Evolutionary conservation across 2,329 filamentous ascomycete species (phyloP), one percentile per base, ranked within the genome.

Genomic region (Tolypocladium tropicale): DNA sequence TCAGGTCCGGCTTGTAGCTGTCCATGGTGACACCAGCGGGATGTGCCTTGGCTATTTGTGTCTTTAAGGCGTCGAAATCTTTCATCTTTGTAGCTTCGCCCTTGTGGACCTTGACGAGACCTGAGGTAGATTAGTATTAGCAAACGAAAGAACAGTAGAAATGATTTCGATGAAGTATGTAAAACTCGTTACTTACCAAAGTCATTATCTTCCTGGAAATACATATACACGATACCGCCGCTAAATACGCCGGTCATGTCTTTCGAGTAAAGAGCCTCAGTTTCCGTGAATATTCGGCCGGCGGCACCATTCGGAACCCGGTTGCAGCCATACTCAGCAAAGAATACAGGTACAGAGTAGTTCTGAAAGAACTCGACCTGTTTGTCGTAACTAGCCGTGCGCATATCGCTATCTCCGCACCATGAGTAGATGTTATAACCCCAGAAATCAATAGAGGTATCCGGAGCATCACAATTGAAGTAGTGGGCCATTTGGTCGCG

Each of bases 401-500:
- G 68, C 76, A 88, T 94, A 66, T 78, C 83, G 68, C 89, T 95
- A 64, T 92, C 73, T 64, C 93, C 94, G 72, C 94, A 99, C 94
- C 94, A 99, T 54, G 92, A 95, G 82, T 99, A 99, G 76, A 97
- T 96, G 81, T 99, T 99, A 86, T 97, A 97, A 57, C 94, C 94
- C 89, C 92, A 99, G 80, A 95, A 97, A 74, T 99, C 94, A 62
- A 97, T 96, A 58, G 88, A 67, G 11, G 78, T 75, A 36, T 78
- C 69, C 59, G 82, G 72, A 3, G 65, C 56, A 58, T 92, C 89
- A 70, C 94, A 99, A 80, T 96, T 92, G 78, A 99, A 96, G 82
- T 95, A 99, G 70, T 90, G 77, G 63, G 90, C 89, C 68, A 97
- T 84, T 66, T 90, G 78, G 62, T 79, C 79, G 72, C 94, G 89